These are phyloP conservation scores for Primulina eburnea DNA, from an alignment of 257 asterid genomes.

Conservation along the genomic window DNA sequence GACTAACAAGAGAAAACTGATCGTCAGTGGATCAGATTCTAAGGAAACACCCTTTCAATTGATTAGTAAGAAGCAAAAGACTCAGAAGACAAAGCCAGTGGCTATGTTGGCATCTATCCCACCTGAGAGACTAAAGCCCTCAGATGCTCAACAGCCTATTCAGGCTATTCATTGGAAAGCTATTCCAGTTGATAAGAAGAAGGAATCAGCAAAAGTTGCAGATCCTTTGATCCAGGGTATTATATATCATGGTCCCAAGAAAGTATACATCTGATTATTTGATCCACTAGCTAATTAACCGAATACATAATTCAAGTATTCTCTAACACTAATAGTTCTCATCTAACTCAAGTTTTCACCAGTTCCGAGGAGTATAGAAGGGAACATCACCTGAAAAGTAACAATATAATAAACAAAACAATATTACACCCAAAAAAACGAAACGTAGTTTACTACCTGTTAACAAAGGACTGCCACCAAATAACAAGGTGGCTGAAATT, in stretches of 20 bases:
- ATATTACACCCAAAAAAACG: slow-evolving; percentile 14
- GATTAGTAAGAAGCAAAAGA: no score
- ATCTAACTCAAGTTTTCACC: slow-evolving; percentile 92
- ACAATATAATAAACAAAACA: slow-evolving; percentile 4
- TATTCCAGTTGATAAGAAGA: no score
- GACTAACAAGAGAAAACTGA: no score
- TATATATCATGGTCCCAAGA: slow-evolving; percentile 11
- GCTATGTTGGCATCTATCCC: no score
- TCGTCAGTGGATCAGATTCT: no score
- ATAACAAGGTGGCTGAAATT: not conserved
- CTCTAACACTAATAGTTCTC: slow-evolving; percentile 96
- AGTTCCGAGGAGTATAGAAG: slow-evolving; percentile 92
- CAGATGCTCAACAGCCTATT: no score
- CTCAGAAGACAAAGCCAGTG: no score
- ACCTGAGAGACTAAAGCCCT: no score
- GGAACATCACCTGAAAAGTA: slow-evolving; percentile 79
- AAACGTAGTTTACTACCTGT: not conserved
- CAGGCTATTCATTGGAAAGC: no score
- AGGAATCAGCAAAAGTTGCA: no score
- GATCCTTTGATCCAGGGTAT: no score
- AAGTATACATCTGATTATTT: slow-evolving; percentile 8
- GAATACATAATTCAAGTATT: slow-evolving; percentile 91
- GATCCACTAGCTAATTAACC: slow-evolving; percentile 64
- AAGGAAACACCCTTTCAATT: no score
- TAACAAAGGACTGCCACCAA: slow-evolving; percentile 7